Evolutionary conservation across 305 asterid species (phyloP).

Genomic region (Fraxinus angustifolia): DNA sequence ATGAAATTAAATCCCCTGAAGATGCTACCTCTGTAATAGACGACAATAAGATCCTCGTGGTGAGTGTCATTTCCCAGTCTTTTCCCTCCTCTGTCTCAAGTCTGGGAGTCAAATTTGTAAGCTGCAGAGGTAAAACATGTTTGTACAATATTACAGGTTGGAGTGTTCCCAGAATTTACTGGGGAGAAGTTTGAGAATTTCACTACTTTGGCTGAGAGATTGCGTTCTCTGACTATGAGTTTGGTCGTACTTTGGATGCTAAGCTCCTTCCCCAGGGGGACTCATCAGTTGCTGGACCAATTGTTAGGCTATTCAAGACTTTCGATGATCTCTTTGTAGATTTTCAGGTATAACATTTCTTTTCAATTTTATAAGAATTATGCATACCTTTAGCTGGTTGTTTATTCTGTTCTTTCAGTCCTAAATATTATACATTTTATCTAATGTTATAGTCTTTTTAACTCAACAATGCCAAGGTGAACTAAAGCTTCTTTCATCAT

Average conservation of each 20-base stretch:
- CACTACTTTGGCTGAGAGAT: conserved; percentile 68
- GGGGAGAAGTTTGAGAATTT: conserved; percentile 82
- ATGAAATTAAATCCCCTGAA: conserved; percentile 61
- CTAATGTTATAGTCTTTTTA: conserved; percentile 7
- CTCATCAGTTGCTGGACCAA: conserved; percentile 62
- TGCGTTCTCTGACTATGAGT: conserved; percentile 40
- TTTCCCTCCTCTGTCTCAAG: not conserved
- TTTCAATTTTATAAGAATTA: not conserved
- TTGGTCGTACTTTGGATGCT: conserved; percentile 60
- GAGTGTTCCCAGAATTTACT: conserved; percentile 81
- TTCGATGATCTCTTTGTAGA: conserved; percentile 85
- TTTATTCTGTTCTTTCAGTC: not conserved
- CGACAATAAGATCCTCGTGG: conserved; percentile 47
- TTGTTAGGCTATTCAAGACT: conserved; percentile 78
- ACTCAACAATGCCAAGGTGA: conserved; percentile 50
- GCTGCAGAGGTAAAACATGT: not conserved
- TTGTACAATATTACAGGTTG: conserved; percentile 47
- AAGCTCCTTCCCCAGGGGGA: conserved; percentile 82
- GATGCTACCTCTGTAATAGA: conserved; percentile 52
- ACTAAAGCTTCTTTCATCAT: conserved; percentile 4
- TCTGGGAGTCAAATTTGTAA: not conserved
- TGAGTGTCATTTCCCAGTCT: conserved; percentile 24
- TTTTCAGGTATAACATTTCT: conserved; percentile 48
- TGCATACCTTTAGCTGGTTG: not conserved
- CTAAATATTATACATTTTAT: not conserved